Evolutionary conservation across 2,329 filamentous ascomycete species (phyloP), one percentile per base, ranked within the genome.

Genomic region (Trichoderma cornu-damae): DNA sequence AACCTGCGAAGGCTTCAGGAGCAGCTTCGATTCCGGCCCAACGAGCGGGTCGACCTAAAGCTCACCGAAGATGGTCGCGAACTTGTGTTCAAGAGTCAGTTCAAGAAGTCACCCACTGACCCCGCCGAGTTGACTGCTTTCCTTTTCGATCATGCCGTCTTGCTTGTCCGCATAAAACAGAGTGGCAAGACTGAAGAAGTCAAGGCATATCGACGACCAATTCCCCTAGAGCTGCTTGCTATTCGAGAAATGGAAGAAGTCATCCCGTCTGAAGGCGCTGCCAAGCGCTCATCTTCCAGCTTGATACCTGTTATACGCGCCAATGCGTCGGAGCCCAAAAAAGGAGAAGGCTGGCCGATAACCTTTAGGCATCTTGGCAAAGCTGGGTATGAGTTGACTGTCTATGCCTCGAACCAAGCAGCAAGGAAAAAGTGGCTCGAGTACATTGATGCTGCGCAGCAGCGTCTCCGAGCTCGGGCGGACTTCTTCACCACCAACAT

Each of bases 231-330:
- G 70, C 79, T 99, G 6, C 80, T 99, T 14, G 86, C 94, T 22
- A 97, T 99, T 64, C 87, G 88, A 53, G 93, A 97, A 69, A 97
- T 99, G 93, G 93, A 97, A 53, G 91, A 96, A 69, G 86, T 97
- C 28, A 89, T 96, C 40, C 92, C 92, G 3, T 86, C 83, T 61
- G 73, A 86, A 48, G 91, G 91, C 22, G 79, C 90, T 44, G 79
- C 90, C 32, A 97, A 96, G 75, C 82, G 94, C 51, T 87, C 92
- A 12, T 95, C 93, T 1, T 94, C 91, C 2, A 93, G 90, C 70
- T 78, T 97, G 66, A 83, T 95, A 43, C 78, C 81, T 34, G 75
- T 78, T 51, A 74, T 81, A 43, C 72, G 79, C 47, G 72, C 73
- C 57, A 76, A 75, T 50, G 70, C 73, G 37, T 68, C 70, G 2